A percentile compares a stretch with the other conserved stretches of the same genome.
Evolutionary conservation across 345 rosid species (phyloP).

Genomic region (Triadica sebifera): DNA sequence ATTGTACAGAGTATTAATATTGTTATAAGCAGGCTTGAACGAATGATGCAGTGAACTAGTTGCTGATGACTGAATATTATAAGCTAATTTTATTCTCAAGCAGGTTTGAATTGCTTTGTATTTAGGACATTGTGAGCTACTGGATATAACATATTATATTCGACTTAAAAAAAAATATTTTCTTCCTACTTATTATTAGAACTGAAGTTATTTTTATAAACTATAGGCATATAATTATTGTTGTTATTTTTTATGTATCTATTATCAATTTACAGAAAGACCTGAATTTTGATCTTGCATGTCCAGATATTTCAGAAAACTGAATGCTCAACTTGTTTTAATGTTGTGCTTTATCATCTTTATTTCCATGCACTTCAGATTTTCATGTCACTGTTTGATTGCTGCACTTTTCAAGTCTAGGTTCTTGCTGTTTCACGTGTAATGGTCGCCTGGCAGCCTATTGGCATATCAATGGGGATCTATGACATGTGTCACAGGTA

Average conservation of each 20-base stretch:
- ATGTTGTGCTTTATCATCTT: neutral
- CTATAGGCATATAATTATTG: too few relatives aligned
- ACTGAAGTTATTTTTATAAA: too few relatives aligned
- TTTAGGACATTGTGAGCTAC: neutral
- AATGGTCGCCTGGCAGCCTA: conserved; percentile 95
- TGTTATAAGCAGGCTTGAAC: neutral
- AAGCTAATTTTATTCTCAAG: neutral
- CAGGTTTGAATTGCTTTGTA: neutral
- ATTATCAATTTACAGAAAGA: neutral
- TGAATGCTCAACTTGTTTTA: neutral
- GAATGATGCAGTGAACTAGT: neutral
- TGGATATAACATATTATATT: neutral
- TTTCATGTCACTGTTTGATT: neutral
- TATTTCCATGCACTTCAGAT: conserved; percentile 1
- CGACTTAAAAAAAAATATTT: neutral
- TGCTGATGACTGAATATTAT: neutral
- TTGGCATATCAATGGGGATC: conserved; percentile 91
- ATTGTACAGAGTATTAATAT: neutral
- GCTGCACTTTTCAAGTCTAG: conserved; percentile 29
- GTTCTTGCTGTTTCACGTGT: conserved; percentile 94
- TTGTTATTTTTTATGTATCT: neutral
- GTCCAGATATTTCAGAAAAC: neutral
- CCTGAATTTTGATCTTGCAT: neutral
- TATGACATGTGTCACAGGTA: conserved; percentile 98
- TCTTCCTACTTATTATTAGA: neutral